Evolutionary conservation across 345 rosid genomes (phyloP).

Genomic region (Nasturtium officinale): DNA sequence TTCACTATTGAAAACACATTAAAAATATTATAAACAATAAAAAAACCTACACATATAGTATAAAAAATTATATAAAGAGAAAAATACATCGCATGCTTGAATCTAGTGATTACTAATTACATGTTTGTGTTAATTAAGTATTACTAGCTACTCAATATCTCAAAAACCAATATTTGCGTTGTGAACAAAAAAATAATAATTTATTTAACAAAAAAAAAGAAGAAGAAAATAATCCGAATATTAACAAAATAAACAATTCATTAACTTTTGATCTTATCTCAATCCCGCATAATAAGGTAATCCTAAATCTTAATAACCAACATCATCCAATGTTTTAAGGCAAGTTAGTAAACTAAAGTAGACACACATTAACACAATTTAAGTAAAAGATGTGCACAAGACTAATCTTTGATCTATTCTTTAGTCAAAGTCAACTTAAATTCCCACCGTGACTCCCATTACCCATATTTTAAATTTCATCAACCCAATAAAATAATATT

Average conservation of each 20-base stretch:
- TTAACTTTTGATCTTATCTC: background rate
- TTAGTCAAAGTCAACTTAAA: constrained; percentile 24
- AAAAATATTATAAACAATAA: too few species aligned
- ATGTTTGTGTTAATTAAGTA: background rate
- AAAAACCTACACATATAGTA: too few species aligned
- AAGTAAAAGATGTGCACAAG: constrained; percentile 24
- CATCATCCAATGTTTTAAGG: constrained; percentile 14
- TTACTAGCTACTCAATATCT: background rate
- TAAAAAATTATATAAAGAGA: too few species aligned
- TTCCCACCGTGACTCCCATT: constrained; percentile 37
- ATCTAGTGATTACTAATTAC: too few species aligned
- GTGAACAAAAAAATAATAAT: too few species aligned
- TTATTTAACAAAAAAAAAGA: too few species aligned
- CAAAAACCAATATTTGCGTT: background rate
- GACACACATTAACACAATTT: background rate
- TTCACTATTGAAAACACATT: too few species aligned
- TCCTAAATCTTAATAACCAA: background rate
- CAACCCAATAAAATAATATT: background rate
- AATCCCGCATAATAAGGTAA: constrained; percentile 8
- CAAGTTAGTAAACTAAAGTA: constrained; percentile 4
- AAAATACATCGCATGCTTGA: too few species aligned
- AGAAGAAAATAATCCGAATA: background rate
- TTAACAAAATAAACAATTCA: too few species aligned
- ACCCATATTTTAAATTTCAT: too few species aligned
- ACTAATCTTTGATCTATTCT: background rate